These are phyloP conservation scores for Cardiospermum halicacabum DNA, from an alignment of 345 rosid genomes.

Conservation along the genomic window DNA sequence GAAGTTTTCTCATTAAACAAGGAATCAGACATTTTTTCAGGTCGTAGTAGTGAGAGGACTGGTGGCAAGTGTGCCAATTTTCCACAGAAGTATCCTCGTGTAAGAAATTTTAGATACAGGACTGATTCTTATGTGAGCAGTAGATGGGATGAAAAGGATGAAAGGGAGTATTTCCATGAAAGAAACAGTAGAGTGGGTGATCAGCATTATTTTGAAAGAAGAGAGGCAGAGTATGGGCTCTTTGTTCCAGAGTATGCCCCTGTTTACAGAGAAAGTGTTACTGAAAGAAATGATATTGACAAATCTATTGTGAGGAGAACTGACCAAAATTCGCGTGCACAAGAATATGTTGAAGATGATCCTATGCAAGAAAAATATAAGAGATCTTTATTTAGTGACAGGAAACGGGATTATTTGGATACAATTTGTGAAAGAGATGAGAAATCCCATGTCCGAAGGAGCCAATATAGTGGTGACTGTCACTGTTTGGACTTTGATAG, in stretches of 20 bases:
- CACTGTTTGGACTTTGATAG: slow-evolving; percentile 30
- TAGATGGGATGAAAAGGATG: slow-evolving; percentile 23
- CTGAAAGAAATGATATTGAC: slow-evolving; percentile 25
- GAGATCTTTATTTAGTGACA: slow-evolving; percentile 22
- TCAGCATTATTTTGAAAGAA: slow-evolving; percentile 17
- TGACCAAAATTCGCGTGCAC: slow-evolving; percentile 21
- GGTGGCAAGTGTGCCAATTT: slow-evolving; percentile 17
- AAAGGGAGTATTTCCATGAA: slow-evolving; percentile 24
- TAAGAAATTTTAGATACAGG: slow-evolving; percentile 27
- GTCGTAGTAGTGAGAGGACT: slow-evolving; percentile 25
- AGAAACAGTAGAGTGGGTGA: slow-evolving; percentile 20
- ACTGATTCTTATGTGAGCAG: slow-evolving; percentile 22
- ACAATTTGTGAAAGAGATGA: slow-evolving; percentile 25
- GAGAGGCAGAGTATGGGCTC: slow-evolving; percentile 21
- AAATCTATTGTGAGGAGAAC: slow-evolving; percentile 23
- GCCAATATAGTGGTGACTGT: slow-evolving; percentile 22
- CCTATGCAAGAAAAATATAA: slow-evolving; percentile 20
- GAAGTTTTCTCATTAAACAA: slow-evolving; percentile 22
- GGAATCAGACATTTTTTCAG: slow-evolving; percentile 19
- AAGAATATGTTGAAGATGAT: slow-evolving; percentile 23
- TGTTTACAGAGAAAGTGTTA: slow-evolving; percentile 16
- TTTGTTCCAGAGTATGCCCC: slow-evolving; percentile 24
- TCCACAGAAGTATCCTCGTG: slow-evolving; percentile 12
- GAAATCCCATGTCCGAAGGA: slow-evolving; percentile 28
- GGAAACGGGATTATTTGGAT: slow-evolving; percentile 25